A percentile compares a stretch with the other conserved stretches of the same genome.
phyloP scores from a whole-genome alignment of 2,329 filamentous ascomycete genomes.

The Arthroderma sp. region DNA sequence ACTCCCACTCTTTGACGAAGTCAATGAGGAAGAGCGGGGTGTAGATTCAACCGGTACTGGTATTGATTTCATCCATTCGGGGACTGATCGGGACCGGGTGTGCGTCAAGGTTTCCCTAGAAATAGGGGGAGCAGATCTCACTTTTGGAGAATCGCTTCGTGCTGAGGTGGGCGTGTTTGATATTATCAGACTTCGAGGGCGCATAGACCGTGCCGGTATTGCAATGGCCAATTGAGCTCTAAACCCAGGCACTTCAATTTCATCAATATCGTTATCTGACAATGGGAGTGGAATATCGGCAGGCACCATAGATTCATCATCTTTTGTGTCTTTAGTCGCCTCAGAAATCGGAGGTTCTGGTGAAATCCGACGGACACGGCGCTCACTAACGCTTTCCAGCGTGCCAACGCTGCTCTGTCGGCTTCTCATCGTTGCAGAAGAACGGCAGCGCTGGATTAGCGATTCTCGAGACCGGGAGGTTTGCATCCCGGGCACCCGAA shows the following conservation, averaged over 20 bases:
- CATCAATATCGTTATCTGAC: constrained; percentile 54
- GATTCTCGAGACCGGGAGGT: constrained; percentile 32
- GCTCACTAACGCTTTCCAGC: constrained; percentile 9
- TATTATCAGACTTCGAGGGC: constrained; percentile 30
- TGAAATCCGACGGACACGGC: neutral
- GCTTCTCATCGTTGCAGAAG: constrained; percentile 16
- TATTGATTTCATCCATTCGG: neutral
- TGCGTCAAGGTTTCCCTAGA: constrained; percentile 8
- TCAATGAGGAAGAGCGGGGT: neutral
- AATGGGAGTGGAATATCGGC: constrained; percentile 57
- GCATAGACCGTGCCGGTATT: constrained; percentile 14
- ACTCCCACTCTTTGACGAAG: neutral
- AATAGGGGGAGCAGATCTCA: constrained; percentile 16
- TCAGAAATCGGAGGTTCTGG: constrained; percentile 4
- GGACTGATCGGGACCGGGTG: constrained; percentile 7
- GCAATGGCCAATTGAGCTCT: constrained; percentile 22
- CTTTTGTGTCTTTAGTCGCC: neutral
- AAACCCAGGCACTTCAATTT: constrained; percentile 68
- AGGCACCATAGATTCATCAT: constrained; percentile 32
- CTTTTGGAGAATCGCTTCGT: constrained; percentile 15
- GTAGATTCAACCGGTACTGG: neutral
- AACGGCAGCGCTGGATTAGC: constrained; percentile 20
- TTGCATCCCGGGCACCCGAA: constrained; percentile 22
- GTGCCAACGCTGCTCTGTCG: constrained; percentile 27
- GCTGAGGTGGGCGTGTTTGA: constrained; percentile 8